These are phyloP conservation scores for Saturnispora ahearnii DNA, from an alignment of 805 yeast genomes.

Conservation along the genomic window DNA sequence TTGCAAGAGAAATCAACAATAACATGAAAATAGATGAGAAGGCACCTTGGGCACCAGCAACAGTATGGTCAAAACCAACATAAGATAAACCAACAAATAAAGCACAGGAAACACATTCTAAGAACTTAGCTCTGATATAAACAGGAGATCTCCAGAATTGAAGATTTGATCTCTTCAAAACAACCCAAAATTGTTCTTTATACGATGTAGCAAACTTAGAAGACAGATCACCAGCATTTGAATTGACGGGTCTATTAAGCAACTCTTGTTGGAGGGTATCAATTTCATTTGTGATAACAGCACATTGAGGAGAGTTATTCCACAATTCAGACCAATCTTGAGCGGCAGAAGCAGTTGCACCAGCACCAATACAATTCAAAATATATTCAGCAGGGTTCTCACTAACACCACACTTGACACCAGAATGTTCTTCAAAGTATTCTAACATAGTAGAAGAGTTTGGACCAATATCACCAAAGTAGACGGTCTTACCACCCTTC, in stretches of 20 bases:
- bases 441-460: slow-evolving; percentile 36
- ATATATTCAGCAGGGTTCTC: slow-evolving; percentile 75
- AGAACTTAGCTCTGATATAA: slow-evolving; percentile 42
- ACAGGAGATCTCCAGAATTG: slow-evolving; percentile 44
- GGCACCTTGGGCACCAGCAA: slow-evolving; percentile 49
- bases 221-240: slow-evolving; percentile 20
- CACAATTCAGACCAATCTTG: slow-evolving; percentile 62
- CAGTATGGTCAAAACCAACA: slow-evolving; percentile 43
- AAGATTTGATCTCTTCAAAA: slow-evolving; percentile 30
- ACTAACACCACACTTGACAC: slow-evolving; percentile 50
- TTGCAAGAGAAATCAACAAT: slow-evolving; percentile 51
- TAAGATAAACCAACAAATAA: slow-evolving; percentile 49
- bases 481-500: slow-evolving; percentile 45
- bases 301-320: slow-evolving; percentile 33
- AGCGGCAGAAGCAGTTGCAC: slow-evolving; percentile 56
- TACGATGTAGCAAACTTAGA: slow-evolving; percentile 39
- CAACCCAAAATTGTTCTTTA: slow-evolving; percentile 29
- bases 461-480: slow-evolving; percentile 45
- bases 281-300: slow-evolving; percentile 25
- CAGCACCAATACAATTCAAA: slow-evolving; percentile 70
- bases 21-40: slow-evolving; percentile 45
- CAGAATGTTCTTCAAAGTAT: slow-evolving; percentile 46
- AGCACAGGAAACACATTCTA: slow-evolving; percentile 35
- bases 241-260: slow-evolving; percentile 19
- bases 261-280: slow-evolving; percentile 22